Base-by-base conservation (phyloP, 2,329 filamentous ascomycete species). In the Sarocladium brachiariae region DNA sequence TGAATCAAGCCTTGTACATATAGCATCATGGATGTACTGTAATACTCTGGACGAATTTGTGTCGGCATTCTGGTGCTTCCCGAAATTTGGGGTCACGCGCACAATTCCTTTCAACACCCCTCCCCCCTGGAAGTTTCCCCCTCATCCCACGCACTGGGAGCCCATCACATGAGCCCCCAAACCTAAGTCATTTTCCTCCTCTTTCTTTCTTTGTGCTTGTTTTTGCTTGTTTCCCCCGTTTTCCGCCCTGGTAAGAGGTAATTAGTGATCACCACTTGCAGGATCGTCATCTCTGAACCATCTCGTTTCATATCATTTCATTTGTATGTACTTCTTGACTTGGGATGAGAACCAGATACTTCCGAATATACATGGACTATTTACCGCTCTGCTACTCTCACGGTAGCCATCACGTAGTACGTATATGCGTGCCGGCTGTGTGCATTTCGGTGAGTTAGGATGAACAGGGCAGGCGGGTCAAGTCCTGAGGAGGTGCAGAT, bases 81-180 rank as follows among this genome's bases (percentile, higher is more conserved):
- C 35, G 7, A 21, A 39, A 9, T 39, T 16, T 18, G 35, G 35
- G 23, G 39, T 43, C 39, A 43, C 39, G 39, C 39, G 39, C 23
- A 43, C 39, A 19, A 19, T 27, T n/a, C 14, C 16, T 37, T n/a
- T n/a, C n/a, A 19, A 23, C 39, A 10, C 19, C 11, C 39, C 10
- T 23, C 39, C 39, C 21, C 27, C n/a, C n/a, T n/a, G n/a, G n/a
- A n/a, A n/a, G 39, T 27, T 16, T 11, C 21, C 39, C 23, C 6
- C 21, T 27, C 39, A 43, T 43, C 39, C 39, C 39, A 43, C 39
- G 39, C 39, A 25, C 21, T 25, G 9, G 39, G 39, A 24, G 27
- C 23, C 24, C 39, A 43, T 43, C 39, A 43, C 39, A 43, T 43
- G 39, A 43, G 39, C 19, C 21, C 19, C 14, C 23, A n/a, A n/a